phyloP scores from a whole-genome alignment of 306 rosid species.

The Trifolium fragiferum region DNA sequence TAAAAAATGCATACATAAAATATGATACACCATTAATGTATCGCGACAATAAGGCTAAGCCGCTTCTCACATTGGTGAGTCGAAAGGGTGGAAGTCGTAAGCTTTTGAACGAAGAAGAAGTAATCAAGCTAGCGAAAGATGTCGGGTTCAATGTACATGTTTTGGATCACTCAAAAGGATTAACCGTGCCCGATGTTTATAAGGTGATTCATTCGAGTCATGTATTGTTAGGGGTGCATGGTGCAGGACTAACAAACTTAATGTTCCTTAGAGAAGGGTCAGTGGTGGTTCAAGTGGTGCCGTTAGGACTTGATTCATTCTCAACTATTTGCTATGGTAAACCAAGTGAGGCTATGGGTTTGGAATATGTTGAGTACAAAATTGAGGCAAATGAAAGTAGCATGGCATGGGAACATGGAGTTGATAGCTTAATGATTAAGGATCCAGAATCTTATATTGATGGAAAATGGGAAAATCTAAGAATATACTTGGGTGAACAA shows the following conservation, averaged over 20 bases:
- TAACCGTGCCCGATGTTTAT: conserved; percentile 28
- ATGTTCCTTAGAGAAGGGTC: conserved; percentile 40
- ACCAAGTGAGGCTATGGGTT: conserved; percentile 19
- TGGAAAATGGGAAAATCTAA: conserved; percentile 13
- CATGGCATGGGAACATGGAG: conserved; percentile 35
- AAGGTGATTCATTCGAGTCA: conserved; percentile 44
- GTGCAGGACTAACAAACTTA: conserved; percentile 57
- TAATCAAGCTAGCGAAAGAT: conserved; percentile 19
- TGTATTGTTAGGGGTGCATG: conserved; percentile 59
- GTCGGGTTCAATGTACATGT: conserved; percentile 52
- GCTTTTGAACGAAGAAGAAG: conserved; percentile 43
- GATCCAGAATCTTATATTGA: background rate
- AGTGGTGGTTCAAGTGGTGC: conserved; percentile 49
- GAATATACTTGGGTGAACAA: conserved; percentile 41
- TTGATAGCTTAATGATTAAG: conserved; percentile 43
- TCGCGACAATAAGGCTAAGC: background rate
- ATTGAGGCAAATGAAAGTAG: conserved; percentile 45
- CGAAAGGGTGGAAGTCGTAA: conserved; percentile 34
- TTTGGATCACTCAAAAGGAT: conserved; percentile 35
- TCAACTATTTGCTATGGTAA: conserved; percentile 40
- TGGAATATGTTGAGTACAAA: conserved; percentile 49
- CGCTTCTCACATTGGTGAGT: conserved; percentile 33
- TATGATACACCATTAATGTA: background rate
- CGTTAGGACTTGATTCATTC: conserved; percentile 48
- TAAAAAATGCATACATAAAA: conserved; percentile 31